Base-by-base conservation (phyloP, 106 monocot species). In the Triglochin maritima region DNA sequence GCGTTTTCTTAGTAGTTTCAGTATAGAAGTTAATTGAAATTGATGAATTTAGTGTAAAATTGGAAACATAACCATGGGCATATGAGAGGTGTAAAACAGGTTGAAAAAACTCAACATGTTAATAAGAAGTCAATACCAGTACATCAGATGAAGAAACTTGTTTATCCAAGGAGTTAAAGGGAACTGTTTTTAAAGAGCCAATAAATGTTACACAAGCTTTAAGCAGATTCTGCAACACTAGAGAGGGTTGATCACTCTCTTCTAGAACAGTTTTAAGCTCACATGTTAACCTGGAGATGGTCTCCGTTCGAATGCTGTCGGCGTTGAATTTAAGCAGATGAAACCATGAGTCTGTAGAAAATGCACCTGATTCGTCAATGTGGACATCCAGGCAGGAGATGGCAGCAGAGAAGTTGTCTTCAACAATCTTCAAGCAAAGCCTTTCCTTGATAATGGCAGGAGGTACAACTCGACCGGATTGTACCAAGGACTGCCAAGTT, bases 391-490 rank as follows among this genome's bases (percentile, higher is more conserved):
- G 76, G 77, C 83, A 87, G 29, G 81, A 84, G 9, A 89, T 47
- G 3, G 90, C 80, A 13, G 77, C 60, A 13, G 51, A 7, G 15
- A 17, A 72, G 7, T 90, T 75, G 7, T 68, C 84, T 71, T 86
- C 81, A 10, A 63, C n/a, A 59, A 91, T 64, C 77, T 88, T 84
- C 51, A 86, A 70, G 60, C 80, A 80, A 47, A 95, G 81, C 65
- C 83, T 81, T 81, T 88, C 98, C 72, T 86, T 88, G 65, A 99
- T 68, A 59, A 99, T 72, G 13, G 89, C 79, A 69, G 85, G 75
- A 17, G 91, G 92, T 3, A 86, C 80, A 16, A 46, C 59, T 5
- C 88, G 81, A 42, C 78, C 80, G 16, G 74, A 79, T 60, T 56
- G 47, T 77, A 77, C 14, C 67, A 99, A 57, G 67, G 88, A 77